Evolutionary conservation across 2,329 filamentous ascomycete genomes (phyloP).

Genomic region (Ascochyta pisi): DNA sequence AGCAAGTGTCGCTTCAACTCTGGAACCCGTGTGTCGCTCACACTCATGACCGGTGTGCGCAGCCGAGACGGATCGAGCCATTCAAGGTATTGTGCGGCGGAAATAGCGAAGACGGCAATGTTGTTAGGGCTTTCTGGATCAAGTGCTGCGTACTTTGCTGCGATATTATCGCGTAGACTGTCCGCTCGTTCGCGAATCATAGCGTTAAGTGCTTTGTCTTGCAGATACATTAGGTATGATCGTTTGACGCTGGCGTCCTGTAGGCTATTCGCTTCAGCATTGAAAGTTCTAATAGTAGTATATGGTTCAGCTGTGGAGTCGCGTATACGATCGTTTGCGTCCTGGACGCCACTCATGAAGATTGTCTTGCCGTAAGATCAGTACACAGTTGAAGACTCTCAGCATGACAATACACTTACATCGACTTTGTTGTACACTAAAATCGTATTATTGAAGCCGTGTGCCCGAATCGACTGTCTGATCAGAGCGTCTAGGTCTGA

Average conservation of each 20-base stretch:
- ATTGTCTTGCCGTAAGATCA: constrained; percentile 4
- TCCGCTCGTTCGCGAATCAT: constrained; percentile 13
- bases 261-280: background rate
- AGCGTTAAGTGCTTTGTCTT: constrained; percentile 9
- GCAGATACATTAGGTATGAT: constrained; percentile 6
- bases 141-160: constrained; percentile 6
- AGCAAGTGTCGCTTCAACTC: constrained; percentile 13
- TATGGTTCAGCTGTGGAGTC: constrained; percentile 5
- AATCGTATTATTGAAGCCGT: constrained; percentile 10
- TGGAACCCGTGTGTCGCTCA: constrained; percentile 7
- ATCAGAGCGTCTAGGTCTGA: constrained; percentile 11
- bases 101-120: constrained; percentile 14
- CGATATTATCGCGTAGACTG: constrained; percentile 1
- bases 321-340: constrained; percentile 6
- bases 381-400: background rate
- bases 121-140: constrained; percentile 1
- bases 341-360: constrained; percentile 13
- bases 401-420: background rate
- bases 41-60: constrained; percentile 12
- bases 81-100: constrained; percentile 11
- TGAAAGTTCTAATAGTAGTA: constrained; percentile 2
- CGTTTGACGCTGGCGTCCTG: constrained; percentile 1
- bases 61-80: constrained; percentile 9
- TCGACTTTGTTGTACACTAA: constrained; percentile 15
- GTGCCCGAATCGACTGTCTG: constrained; percentile 12